A percentile compares a stretch with the other conserved stretches of the same genome.
Evolutionary conservation across 2,329 filamentous ascomycete genomes (phyloP).

Genomic region (Orbilia oligospora): DNA sequence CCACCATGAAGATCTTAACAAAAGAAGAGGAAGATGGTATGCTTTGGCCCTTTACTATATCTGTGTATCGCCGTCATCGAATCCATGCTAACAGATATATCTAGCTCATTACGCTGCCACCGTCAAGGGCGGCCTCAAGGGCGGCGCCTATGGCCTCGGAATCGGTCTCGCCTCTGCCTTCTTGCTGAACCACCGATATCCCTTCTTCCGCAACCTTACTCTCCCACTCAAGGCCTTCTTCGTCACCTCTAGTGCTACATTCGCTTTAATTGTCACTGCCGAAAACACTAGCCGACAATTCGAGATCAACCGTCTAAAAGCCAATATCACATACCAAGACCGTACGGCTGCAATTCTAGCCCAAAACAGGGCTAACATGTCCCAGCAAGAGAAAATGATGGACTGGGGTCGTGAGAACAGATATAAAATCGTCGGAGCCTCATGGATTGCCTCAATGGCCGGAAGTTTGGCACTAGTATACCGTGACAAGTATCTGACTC

Average conservation of each 20-base stretch:
- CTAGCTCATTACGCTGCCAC: constrained; percentile 72
- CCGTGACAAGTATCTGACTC: constrained; percentile 80
- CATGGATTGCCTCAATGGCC: constrained; percentile 86
- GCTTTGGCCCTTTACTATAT: not conserved
- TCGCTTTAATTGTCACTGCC: constrained; percentile 87
- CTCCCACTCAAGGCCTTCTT: constrained; percentile 93
- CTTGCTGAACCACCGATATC: constrained; percentile 73
- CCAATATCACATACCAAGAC: constrained; percentile 71
- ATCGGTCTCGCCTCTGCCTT: constrained; percentile 61
- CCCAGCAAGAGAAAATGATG: constrained; percentile 71
- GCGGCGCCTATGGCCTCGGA: constrained; percentile 75
- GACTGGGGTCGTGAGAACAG: constrained; percentile 84
- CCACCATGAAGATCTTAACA: constrained; percentile 90
- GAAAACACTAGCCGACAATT: constrained; percentile 80
- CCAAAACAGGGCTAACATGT: constrained; percentile 73
- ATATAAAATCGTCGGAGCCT: constrained; percentile 85
- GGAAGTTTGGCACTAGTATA: constrained; percentile 81
- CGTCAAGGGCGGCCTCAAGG: constrained; percentile 82
- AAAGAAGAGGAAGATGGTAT: constrained; percentile 85
- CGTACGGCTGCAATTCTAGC: constrained; percentile 77
- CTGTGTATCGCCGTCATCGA: not conserved
- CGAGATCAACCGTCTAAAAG: constrained; percentile 71
- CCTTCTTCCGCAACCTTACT: constrained; percentile 84
- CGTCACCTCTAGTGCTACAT: constrained; percentile 84
- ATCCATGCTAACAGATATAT: constrained; percentile 54